phyloP scores from a whole-genome alignment of 805 yeast species.

The Wickerhamiella domercqiae region DNA sequence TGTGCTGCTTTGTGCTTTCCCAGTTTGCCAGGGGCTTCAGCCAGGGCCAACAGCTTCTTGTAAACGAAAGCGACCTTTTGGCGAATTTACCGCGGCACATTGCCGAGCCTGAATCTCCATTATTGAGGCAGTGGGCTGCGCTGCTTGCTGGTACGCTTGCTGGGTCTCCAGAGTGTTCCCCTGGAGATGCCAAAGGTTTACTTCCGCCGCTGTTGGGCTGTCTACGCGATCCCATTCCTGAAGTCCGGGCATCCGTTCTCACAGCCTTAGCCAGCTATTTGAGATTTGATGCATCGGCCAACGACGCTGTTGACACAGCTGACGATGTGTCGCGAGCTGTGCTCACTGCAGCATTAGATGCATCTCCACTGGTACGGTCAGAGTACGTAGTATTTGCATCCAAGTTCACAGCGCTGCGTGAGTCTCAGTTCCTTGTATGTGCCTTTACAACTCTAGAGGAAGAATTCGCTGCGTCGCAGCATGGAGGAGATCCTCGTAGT shows the following conservation, averaged over 20 bases:
- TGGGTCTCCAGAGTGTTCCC: conserved; percentile 3
- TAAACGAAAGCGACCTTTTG: conserved; percentile 49
- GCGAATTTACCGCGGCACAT: conserved; percentile 51
- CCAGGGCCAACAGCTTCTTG: conserved; percentile 66
- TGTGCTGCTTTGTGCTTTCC: conserved; percentile 83
- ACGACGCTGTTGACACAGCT: conserved; percentile 14
- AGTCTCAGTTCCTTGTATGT: conserved; percentile 64
- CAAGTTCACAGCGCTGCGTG: conserved; percentile 52
- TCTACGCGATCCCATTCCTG: conserved; percentile 83
- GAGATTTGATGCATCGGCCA: conserved; percentile 25
- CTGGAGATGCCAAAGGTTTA: not conserved
- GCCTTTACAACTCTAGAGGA: conserved; percentile 76
- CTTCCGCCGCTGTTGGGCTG: conserved; percentile 35
- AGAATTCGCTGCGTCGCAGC: conserved; percentile 43
- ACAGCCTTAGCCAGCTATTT: conserved; percentile 48
- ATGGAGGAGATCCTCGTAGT: conserved; percentile 46
- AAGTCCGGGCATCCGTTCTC: conserved; percentile 75
- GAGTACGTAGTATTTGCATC: conserved; percentile 71
- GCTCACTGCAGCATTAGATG: conserved; percentile 61
- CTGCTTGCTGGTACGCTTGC: conserved; percentile 11
- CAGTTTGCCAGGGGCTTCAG: conserved; percentile 69
- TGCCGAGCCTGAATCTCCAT: conserved; percentile 63
- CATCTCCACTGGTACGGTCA: conserved; percentile 74
- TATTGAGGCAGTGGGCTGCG: conserved; percentile 87
- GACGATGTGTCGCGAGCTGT: conserved; percentile 44